Percentiles rank a stretch among this genome's conserved stretches.
Conservation (phyloP, 2,329 filamentous ascomycete genomes). For the Fusarium sp. region DNA sequence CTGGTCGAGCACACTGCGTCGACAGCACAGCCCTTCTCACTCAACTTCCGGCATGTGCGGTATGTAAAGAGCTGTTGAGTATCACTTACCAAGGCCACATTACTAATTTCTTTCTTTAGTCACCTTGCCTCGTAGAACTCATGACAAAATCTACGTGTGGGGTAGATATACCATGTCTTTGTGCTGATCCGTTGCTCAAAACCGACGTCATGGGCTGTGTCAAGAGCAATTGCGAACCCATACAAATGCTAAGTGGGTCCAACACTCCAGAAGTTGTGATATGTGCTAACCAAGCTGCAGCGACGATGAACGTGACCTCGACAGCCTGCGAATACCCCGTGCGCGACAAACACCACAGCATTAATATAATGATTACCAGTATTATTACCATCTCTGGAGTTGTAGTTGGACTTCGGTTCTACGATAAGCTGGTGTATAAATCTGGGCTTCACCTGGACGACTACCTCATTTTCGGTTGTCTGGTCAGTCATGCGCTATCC, state of each 20-base stretch:
- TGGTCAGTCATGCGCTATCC: neutral
- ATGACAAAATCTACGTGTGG: neutral
- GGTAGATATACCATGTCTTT: neutral
- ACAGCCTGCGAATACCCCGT: conserved; percentile 1
- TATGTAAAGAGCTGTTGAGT: neutral
- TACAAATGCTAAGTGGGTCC: neutral
- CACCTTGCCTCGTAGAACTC: neutral
- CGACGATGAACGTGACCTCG: neutral
- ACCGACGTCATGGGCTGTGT: neutral
- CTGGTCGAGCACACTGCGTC: neutral
- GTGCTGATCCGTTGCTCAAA: neutral
- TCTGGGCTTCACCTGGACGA: neutral
- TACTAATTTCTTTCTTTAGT: neutral
- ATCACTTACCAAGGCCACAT: neutral
- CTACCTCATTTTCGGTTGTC: neutral
- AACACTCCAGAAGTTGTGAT: too few species aligned
- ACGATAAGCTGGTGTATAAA: neutral
- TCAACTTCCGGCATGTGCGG: neutral
- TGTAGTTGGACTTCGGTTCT: neutral
- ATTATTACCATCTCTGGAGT: neutral
- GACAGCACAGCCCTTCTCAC: neutral
- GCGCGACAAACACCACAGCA: neutral
- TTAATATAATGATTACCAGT: neutral
- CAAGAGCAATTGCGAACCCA: neutral
- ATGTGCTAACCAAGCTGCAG: neutral